A percentile compares a stretch with the other conserved stretches of the same genome.
Evolutionary conservation across 495 filamentous ascomycete species (phyloP).

Genomic region (Penicilliopsis zonata): DNA sequence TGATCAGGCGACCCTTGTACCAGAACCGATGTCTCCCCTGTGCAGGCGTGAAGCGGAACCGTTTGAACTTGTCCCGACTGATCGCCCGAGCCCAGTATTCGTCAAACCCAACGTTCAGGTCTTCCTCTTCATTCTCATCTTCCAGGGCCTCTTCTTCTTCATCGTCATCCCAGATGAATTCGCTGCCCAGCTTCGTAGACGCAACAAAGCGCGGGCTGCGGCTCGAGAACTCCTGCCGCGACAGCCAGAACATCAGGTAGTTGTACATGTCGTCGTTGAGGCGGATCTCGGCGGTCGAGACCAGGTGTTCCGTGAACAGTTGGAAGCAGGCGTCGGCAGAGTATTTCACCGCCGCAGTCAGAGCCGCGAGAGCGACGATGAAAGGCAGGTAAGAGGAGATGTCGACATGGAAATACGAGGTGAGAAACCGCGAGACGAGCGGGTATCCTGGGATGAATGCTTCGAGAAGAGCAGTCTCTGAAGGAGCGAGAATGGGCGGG

Average conservation of each 20-base stretch:
- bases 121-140: slow-evolving; percentile 28
- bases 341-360: slow-evolving; percentile 41
- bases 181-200: slow-evolving; percentile 42
- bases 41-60: slow-evolving; percentile 49
- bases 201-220: slow-evolving; percentile 48
- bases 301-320: slow-evolving; percentile 16
- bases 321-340: slow-evolving; percentile 28
- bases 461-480: slow-evolving; percentile 47
- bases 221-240: slow-evolving; percentile 45
- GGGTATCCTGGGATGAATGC: slow-evolving; percentile 64
- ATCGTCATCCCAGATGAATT: slow-evolving; percentile 32
- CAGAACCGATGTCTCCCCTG: slow-evolving; percentile 56
- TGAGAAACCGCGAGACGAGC: slow-evolving; percentile 44
- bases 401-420: slow-evolving; percentile 55
- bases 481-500: slow-evolving; percentile 5
- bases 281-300: slow-evolving; percentile 50
- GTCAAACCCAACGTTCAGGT: slow-evolving; percentile 15
- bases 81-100: slow-evolving; percentile 37
- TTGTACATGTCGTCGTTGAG: slow-evolving; percentile 58
- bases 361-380: slow-evolving; percentile 35
- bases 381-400: slow-evolving; percentile 57
- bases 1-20: slow-evolving; percentile 42
- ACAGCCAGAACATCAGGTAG: slow-evolving; percentile 59
- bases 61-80: slow-evolving; percentile 42
- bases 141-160: slow-evolving; percentile 23